A percentile compares a stretch with the other conserved stretches of the same genome.
Evolutionary conservation across 805 yeast species (phyloP).

Genomic region (Cyberlindnera misumaiensis): DNA sequence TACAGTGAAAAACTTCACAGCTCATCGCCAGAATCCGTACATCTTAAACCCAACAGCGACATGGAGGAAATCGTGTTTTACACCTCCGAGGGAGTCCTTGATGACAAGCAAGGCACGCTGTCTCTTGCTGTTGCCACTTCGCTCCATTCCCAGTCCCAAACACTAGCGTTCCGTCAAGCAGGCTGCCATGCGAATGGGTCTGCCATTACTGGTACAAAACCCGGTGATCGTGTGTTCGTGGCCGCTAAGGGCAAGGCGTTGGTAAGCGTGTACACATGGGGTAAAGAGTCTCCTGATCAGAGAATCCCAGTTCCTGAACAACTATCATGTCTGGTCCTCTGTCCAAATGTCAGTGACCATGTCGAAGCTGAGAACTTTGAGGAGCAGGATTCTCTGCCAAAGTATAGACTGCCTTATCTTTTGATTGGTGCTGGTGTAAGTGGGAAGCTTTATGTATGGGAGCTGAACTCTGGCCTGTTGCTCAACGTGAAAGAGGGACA

Average conservation of each 20-base stretch:
- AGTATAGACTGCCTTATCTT: conserved; percentile 51
- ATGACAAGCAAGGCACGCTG: conserved; percentile 39
- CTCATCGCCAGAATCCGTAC: too few relatives aligned
- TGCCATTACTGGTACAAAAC: conserved; percentile 37
- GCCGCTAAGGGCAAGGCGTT: conserved; percentile 70
- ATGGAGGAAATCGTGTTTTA: conserved; percentile 50
- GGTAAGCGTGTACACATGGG: conserved; percentile 63
- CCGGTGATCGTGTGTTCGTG: conserved; percentile 38
- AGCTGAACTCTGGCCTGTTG: conserved; percentile 66
- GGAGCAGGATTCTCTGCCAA: conserved; percentile 25
- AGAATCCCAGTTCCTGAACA: conserved; percentile 81
- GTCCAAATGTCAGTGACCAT: conserved; percentile 22
- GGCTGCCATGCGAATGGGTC: conserved; percentile 44
- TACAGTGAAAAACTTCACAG: neutral
- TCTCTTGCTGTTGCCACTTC: conserved; percentile 36
- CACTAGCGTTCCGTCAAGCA: conserved; percentile 40
- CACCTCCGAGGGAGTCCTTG: conserved; percentile 36
- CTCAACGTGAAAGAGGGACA: conserved; percentile 73
- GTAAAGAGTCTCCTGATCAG: conserved; percentile 69
- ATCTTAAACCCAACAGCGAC: neutral
- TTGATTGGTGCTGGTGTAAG: conserved; percentile 65
- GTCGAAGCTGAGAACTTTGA: conserved; percentile 21
- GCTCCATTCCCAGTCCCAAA: conserved; percentile 35
- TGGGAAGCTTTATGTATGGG: conserved; percentile 88
- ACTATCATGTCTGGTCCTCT: conserved; percentile 47